Evolutionary conservation across 2,329 filamentous ascomycete genomes (phyloP), one percentile per base, ranked within the genome.

Genomic region (Alternaria dauci): DNA sequence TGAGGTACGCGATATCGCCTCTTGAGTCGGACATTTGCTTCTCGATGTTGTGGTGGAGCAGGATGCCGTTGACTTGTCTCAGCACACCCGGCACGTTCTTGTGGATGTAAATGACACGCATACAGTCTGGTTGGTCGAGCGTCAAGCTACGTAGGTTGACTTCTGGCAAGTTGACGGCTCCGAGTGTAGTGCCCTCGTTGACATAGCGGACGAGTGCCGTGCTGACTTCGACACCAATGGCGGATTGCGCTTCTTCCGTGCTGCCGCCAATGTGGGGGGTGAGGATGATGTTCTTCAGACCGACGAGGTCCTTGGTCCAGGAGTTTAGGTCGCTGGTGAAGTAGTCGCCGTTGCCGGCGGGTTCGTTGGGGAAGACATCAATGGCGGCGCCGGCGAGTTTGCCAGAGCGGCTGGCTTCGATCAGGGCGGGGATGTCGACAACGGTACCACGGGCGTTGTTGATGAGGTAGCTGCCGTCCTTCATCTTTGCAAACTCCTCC

Each of bases 1-100:
- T 97, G 65, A 99, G 84, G 78, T 99, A 99, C 20, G 95, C 95
- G 67, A 95, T 86, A 77, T 98, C 94, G 70, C 93, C 94, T 82
- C 90, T 91, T 81, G 91, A 96, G 79, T 98, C 95, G 52, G 92
- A 95, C 84, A 96, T 98, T 82, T 99, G 95, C 85, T 98, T 98
- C 83, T 97, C 94, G 71, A 99, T 94, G 79, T 99, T 99, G 84
- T 99, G 94, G 74, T 96, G 89, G 43, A 91, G 92, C 48, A 99
- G 86, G 64, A 98, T 93, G 74, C 95, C 92, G 84, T 99, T 99
- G 68, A 99, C 95, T 83, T 90, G 92, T 75, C 93, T 88, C 79
- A 99, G 84, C 65, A 99, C 95, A 84, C 95, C 95, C 48, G 95
- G 95, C 23, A 98, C 88, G 81, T 99, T 99, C 80, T 91, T 91